phyloP scores from a whole-genome alignment of 2,329 filamentous ascomycete species.

The Raffaelea albimanens region DNA sequence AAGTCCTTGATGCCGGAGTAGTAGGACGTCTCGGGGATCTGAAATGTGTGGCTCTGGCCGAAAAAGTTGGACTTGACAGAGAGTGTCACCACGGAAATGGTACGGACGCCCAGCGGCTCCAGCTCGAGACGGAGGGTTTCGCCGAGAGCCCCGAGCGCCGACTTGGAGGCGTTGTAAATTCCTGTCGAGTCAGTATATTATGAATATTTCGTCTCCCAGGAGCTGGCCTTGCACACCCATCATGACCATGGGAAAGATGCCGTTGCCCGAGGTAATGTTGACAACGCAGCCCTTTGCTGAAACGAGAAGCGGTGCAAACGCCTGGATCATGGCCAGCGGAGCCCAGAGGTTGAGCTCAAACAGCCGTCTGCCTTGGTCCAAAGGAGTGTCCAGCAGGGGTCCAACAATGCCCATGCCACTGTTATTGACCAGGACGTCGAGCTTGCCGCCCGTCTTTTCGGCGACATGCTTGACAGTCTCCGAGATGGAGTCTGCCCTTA shows the following conservation, averaged over 20 bases:
- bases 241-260: too few species aligned
- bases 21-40: too few species aligned
- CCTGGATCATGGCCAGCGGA: constrained; percentile 24
- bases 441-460: constrained; percentile 13
- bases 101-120: constrained; percentile 1
- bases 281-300: constrained; percentile 17
- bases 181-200: too few species aligned
- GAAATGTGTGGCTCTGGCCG: background rate
- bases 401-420: constrained; percentile 18
- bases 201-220: too few species aligned
- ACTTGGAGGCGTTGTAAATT: too few species aligned
- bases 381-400: constrained; percentile 25
- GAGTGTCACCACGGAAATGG: background rate
- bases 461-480: constrained; percentile 6
- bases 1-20: too few species aligned
- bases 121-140: constrained; percentile 1
- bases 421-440: constrained; percentile 22
- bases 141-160: background rate
- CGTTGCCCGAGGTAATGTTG: constrained; percentile 8
- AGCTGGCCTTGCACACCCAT: too few species aligned
- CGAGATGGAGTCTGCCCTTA: too few species aligned
- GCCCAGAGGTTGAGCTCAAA: constrained; percentile 35
- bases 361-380: constrained; percentile 23
- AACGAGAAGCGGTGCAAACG: constrained; percentile 22
- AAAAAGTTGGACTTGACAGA: constrained; percentile 1